phyloP scores from a whole-genome alignment of 164 flowering plant genomes.

The Nymphaea thermarum region DNA sequence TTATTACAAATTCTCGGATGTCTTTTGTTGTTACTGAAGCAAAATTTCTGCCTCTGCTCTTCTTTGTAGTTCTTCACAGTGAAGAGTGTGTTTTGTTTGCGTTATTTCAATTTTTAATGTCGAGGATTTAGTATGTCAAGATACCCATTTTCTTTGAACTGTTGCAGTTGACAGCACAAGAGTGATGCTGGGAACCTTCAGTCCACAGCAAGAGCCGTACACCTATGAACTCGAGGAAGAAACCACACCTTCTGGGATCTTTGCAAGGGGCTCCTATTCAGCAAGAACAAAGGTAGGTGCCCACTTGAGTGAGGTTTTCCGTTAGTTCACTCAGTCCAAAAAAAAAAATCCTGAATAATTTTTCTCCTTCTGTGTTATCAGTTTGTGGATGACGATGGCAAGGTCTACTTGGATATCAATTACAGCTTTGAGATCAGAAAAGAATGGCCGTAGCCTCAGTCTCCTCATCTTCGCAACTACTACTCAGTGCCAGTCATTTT shows the following conservation, averaged over 20 bases:
- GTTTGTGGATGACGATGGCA: conserved; percentile 11
- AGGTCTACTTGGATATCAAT: conserved; percentile 40
- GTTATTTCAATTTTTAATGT: not conserved
- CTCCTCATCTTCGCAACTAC: no score
- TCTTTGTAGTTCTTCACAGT: not conserved
- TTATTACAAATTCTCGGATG: no score
- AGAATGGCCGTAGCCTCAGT: conserved; percentile 25
- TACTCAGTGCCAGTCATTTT: no score
- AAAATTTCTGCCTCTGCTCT: not conserved
- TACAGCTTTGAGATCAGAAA: conserved; percentile 45
- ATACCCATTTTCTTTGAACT: not conserved
- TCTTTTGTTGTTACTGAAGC: no score
- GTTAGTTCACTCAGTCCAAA: not conserved
- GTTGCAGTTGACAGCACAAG: conserved; percentile 36
- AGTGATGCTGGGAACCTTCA: conserved; percentile 46
- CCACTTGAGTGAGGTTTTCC: not conserved
- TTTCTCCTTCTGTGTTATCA: not conserved
- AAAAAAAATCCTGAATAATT: not conserved
- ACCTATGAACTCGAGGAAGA: conserved; percentile 33
- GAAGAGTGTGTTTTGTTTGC: not conserved
- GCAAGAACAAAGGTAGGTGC: conserved; percentile 37
- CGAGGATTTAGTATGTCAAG: no score
- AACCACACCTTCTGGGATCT: conserved; percentile 34
- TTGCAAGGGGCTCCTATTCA: conserved; percentile 42
- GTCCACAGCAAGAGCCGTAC: conserved; percentile 45